phyloP scores from a whole-genome alignment of 257 asterid species.

The Solanum sitiens region DNA sequence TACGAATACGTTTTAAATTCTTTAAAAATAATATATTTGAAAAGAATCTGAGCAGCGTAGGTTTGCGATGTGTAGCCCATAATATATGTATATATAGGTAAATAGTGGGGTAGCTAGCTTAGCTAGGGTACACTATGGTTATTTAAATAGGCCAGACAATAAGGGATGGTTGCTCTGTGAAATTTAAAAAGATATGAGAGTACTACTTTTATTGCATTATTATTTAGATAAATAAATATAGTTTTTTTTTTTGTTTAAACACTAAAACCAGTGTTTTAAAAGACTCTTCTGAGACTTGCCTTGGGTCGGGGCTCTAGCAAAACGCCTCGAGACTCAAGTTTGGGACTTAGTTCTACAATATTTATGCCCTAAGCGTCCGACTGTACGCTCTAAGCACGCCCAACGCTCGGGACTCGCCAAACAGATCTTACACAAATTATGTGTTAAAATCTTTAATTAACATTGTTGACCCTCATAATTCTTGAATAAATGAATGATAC shows the following conservation, averaged over 20 bases:
- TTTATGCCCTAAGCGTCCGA: no score
- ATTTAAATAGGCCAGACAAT: constrained; percentile 16
- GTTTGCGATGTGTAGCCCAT: background rate
- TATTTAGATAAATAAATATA: background rate
- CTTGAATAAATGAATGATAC: no score
- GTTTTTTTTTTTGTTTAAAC: background rate
- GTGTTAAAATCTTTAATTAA: no score
- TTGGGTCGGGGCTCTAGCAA: no score
- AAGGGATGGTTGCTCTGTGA: constrained; percentile 20
- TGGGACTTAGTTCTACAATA: no score
- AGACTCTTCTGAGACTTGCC: no score
- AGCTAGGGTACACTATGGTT: background rate
- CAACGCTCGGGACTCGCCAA: no score
- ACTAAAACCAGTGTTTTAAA: no score
- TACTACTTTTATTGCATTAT: background rate
- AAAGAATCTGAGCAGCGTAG: background rate
- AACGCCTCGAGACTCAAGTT: no score
- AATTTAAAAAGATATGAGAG: background rate
- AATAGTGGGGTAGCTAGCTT: background rate
- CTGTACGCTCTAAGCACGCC: no score
- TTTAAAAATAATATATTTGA: background rate
- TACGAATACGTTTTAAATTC: background rate
- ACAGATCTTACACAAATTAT: no score
- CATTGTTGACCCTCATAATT: no score
- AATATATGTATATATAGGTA: background rate